These are phyloP conservation scores for Leucosporidium scottii DNA, from an alignment of 768 basidiomycete genomes.

Conservation along the genomic window DNA sequence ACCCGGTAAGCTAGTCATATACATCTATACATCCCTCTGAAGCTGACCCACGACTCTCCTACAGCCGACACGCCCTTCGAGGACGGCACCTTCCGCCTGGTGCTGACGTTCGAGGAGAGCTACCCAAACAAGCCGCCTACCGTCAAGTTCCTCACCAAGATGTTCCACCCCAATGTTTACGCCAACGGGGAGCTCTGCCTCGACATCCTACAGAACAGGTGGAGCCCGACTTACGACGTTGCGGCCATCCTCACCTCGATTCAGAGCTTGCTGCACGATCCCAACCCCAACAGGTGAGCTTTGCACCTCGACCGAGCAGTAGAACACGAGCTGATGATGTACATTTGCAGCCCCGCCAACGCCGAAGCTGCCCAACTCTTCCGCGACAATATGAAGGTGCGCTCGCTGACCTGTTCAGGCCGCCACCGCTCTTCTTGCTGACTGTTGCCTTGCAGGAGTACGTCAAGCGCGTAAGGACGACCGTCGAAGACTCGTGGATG, in stretches of 20 bases:
- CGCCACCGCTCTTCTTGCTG: too few relatives aligned
- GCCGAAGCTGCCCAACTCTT: slow-evolving; percentile 96
- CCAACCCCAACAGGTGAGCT: slow-evolving; percentile 73
- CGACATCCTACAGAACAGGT: slow-evolving; percentile 96
- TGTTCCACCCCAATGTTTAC: slow-evolving; percentile 99
- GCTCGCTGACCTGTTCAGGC: too few relatives aligned
- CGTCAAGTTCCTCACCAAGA: slow-evolving; percentile 78
- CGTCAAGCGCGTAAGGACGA: slow-evolving; percentile 80
- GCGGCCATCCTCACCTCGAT: slow-evolving; percentile 96
- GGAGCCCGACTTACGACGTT: slow-evolving; percentile 98
- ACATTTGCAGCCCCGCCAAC: slow-evolving; percentile 71
- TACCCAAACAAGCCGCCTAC: slow-evolving; percentile 98
- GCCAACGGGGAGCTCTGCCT: slow-evolving; percentile 96
- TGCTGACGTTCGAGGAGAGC: slow-evolving; percentile 90
- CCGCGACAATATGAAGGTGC: slow-evolving; percentile 83
- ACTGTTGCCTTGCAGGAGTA: slow-evolving; percentile 53
- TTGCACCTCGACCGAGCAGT: background rate
- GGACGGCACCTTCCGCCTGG: slow-evolving; percentile 95
- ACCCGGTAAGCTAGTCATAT: slow-evolving; percentile 59
- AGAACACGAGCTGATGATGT: background rate
- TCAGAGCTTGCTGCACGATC: slow-evolving; percentile 91
- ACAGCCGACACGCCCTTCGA: slow-evolving; percentile 97
- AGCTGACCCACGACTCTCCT: too few relatives aligned
- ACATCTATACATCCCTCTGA: background rate
- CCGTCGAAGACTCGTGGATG: slow-evolving; percentile 91